A percentile compares a stretch with the other conserved stretches of the same genome.
Conservation (phyloP, 768 basidiomycete species). For the Lactifluus piperatus region DNA sequence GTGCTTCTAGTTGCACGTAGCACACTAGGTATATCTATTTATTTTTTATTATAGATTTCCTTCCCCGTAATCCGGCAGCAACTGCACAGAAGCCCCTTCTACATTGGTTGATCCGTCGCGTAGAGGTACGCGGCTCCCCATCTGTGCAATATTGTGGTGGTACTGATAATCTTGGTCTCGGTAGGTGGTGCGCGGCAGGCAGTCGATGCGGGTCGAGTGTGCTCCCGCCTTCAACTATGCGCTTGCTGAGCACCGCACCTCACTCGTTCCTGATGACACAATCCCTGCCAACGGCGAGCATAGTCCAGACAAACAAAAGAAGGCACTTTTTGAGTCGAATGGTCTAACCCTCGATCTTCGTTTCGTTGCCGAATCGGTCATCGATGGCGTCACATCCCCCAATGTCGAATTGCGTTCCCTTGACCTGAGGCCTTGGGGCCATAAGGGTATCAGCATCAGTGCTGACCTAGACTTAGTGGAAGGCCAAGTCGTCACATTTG, state of each 20-base stretch:
- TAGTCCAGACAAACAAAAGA: constrained; percentile 35
- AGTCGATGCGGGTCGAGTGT: constrained; percentile 80
- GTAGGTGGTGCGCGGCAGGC: constrained; percentile 71
- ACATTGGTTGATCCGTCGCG: constrained; percentile 76
- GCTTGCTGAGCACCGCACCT: constrained; percentile 58
- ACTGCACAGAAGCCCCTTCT: constrained; percentile 51
- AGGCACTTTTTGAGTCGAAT: constrained; percentile 53
- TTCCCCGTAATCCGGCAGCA: constrained; percentile 52
- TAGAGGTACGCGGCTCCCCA: constrained; percentile 43
- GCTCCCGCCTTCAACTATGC: constrained; percentile 98
- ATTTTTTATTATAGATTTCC: constrained; percentile 57
- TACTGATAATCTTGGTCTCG: background rate
- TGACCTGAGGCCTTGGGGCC: constrained; percentile 61
- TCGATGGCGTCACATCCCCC: constrained; percentile 45
- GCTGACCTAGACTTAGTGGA: constrained; percentile 58
- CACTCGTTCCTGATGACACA: constrained; percentile 43
- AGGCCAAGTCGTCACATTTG: constrained; percentile 86
- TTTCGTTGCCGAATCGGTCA: constrained; percentile 52
- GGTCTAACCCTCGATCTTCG: constrained; percentile 64
- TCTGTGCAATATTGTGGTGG: background rate
- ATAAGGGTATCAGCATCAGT: constrained; percentile 59
- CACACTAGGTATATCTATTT: constrained; percentile 6
- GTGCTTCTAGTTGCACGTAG: background rate
- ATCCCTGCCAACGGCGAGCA: constrained; percentile 23
- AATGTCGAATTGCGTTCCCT: constrained; percentile 48